These are phyloP conservation scores for Yamadazyma jaroonii DNA, from an alignment of 1,139 yeast genomes.

Conservation along the genomic window DNA sequence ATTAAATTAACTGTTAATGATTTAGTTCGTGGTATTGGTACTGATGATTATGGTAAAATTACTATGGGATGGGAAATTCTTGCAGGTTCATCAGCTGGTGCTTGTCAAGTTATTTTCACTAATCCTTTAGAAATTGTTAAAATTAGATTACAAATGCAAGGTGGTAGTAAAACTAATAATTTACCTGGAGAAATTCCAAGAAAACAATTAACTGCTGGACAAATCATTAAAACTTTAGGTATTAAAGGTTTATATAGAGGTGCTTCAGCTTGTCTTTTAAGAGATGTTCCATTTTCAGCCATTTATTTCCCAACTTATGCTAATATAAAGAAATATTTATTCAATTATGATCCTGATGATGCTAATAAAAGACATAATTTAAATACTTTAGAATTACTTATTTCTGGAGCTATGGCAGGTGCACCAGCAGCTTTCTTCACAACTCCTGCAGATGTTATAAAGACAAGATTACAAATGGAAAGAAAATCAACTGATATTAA, in stretches of 20 bases:
- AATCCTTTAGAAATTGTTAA: slow-evolving; percentile 96
- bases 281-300: slow-evolving; percentile 97
- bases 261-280: slow-evolving; percentile 82
- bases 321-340: slow-evolving; percentile 78
- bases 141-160: slow-evolving; percentile 93
- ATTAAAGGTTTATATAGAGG: slow-evolving; percentile 87
- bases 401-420: slow-evolving; percentile 94
- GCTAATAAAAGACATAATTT: slow-evolving; percentile 48
- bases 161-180: slow-evolving; percentile 51
- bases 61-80: slow-evolving; percentile 70
- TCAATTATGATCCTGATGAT: slow-evolving; percentile 75
- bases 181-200: slow-evolving; percentile 47
- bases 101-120: slow-evolving; percentile 93
- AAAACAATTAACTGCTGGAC: slow-evolving; percentile 57
- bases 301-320: slow-evolving; percentile 98
- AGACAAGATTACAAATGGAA: slow-evolving; percentile 91
- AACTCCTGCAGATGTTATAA: slow-evolving; percentile 95
- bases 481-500: slow-evolving; percentile 73
- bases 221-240: slow-evolving; percentile 78
- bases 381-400: slow-evolving; percentile 77
- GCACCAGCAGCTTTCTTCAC: slow-evolving; percentile 97
- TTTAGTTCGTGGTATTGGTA: slow-evolving; percentile 71
- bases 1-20: slow-evolving; percentile 95
- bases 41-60: slow-evolving; percentile 58
- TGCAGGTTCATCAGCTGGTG: slow-evolving; percentile 96